phyloP scores from a whole-genome alignment of 345 rosid species.

The Ceriops zippeliana region DNA sequence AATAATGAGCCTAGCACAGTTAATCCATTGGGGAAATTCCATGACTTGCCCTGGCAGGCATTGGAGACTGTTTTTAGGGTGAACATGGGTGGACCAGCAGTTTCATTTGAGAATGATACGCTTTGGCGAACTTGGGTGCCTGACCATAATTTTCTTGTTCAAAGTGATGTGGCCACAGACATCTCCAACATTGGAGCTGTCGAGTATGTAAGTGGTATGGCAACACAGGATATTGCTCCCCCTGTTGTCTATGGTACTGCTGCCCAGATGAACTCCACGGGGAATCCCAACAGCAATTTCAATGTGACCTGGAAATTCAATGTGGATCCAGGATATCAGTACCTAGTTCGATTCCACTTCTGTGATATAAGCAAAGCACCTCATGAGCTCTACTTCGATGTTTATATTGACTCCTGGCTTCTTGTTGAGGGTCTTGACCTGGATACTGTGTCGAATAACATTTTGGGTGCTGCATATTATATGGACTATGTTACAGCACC shows the following conservation, averaged over 20 bases:
- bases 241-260: conserved; percentile 66
- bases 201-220: conserved; percentile 38
- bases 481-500: conserved; percentile 50
- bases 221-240: conserved; percentile 62
- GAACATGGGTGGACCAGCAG: conserved; percentile 80
- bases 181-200: conserved; percentile 48
- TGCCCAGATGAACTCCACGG: conserved; percentile 48
- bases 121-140: conserved; percentile 81
- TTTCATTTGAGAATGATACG: conserved; percentile 56
- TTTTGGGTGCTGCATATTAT: conserved; percentile 46
- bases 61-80: conserved; percentile 69
- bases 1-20: conserved; percentile 29
- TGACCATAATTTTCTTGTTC: conserved; percentile 41
- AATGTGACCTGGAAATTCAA: conserved; percentile 78
- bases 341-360: conserved; percentile 78
- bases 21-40: conserved; percentile 33
- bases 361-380: conserved; percentile 61
- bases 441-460: conserved; percentile 20
- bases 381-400: conserved; percentile 67
- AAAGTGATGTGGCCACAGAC: conserved; percentile 36
- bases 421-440: conserved; percentile 50
- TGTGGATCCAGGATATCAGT: conserved; percentile 61
- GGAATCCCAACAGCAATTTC: conserved; percentile 50
- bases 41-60: conserved; percentile 52
- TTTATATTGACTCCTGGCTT: conserved; percentile 52